Evolutionary conservation across 2,329 filamentous ascomycete genomes (phyloP).

Genomic region (Karstenula rhodostoma): DNA sequence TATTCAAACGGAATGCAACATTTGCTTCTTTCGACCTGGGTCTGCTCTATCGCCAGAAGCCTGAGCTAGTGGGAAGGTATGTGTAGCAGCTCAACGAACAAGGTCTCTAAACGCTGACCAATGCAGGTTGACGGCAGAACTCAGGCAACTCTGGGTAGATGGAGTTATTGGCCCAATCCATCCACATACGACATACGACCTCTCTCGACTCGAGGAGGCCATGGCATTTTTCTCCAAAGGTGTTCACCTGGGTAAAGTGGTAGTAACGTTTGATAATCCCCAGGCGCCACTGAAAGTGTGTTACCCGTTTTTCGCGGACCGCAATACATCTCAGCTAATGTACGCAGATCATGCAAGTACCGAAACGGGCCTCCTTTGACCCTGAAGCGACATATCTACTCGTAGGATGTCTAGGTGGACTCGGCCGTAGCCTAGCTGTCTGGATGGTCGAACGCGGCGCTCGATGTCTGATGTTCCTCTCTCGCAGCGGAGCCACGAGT

Average conservation of each 20-base stretch:
- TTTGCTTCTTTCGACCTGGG: slow-evolving; percentile 1
- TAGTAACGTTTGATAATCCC: no score
- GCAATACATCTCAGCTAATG: no score
- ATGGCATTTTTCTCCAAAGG: no score
- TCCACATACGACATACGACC: no score
- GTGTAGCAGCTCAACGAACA: background rate
- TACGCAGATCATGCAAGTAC: background rate
- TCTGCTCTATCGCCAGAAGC: slow-evolving; percentile 20
- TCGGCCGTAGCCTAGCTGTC: slow-evolving; percentile 13
- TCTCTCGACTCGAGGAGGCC: no score
- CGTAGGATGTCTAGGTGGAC: slow-evolving; percentile 19
- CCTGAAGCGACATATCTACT: slow-evolving; percentile 16
- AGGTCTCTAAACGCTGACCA: background rate
- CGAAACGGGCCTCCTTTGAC: background rate
- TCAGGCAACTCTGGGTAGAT: no score
- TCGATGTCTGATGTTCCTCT: slow-evolving; percentile 18
- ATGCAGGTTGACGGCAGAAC: no score
- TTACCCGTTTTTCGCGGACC: no score
- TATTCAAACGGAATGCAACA: background rate
- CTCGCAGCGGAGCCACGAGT: background rate
- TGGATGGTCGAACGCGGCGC: slow-evolving; percentile 17
- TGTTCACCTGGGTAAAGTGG: no score
- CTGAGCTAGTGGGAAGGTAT: background rate
- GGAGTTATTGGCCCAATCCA: no score
- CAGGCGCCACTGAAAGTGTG: background rate